phyloP scores from a whole-genome alignment of 129 eudicot genomes.

The Saposhnikovia divaricata region DNA sequence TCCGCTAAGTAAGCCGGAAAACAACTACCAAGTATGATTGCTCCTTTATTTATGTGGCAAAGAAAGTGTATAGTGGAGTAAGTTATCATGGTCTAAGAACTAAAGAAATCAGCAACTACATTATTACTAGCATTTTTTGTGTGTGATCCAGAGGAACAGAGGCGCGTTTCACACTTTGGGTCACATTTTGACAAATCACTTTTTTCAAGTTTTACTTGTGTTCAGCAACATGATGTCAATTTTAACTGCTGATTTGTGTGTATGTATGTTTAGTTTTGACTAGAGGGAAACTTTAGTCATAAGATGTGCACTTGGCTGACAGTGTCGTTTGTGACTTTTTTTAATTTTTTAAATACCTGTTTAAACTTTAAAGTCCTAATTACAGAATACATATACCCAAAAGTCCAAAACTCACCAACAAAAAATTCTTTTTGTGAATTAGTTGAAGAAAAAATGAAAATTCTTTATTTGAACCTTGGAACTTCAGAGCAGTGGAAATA shows the following conservation, averaged over 20 bases:
- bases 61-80: neutral
- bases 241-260: neutral
- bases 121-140: neutral
- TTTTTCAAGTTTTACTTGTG: constrained; percentile 5
- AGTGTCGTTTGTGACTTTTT: too few species aligned
- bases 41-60: neutral
- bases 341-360: too few species aligned
- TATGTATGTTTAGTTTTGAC: neutral
- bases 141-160: neutral
- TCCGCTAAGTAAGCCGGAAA: neutral
- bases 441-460: too few species aligned
- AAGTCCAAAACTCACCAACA: too few species aligned
- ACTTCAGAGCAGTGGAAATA: too few species aligned
- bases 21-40: neutral
- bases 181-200: constrained; percentile 1
- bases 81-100: neutral
- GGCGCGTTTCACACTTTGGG: neutral
- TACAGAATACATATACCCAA: too few species aligned
- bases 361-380: too few species aligned
- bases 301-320: neutral
- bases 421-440: too few species aligned
- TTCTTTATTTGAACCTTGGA: too few species aligned
- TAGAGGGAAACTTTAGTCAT: neutral
- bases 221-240: neutral
- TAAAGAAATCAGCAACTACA: neutral